phyloP scores from a whole-genome alignment of 805 yeast genomes.

The Nakazawaea pomicola region DNA sequence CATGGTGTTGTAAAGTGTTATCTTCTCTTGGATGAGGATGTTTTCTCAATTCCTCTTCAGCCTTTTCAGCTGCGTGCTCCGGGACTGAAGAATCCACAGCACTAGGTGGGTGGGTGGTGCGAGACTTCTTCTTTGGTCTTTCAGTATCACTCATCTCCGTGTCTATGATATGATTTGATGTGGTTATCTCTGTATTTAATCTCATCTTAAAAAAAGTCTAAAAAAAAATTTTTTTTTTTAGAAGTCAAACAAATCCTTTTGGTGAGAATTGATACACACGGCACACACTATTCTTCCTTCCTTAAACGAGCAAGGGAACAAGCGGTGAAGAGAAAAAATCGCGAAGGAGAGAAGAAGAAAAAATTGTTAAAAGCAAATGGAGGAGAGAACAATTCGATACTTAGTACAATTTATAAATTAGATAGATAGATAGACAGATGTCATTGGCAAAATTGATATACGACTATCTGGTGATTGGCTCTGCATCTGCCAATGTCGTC shows the following conservation, averaged over 20 bases:
- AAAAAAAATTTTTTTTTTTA: conserved; percentile 1
- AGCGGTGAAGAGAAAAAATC: not conserved
- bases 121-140: conserved; percentile 45
- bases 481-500: conserved; percentile 24
- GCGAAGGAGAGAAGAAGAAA: not conserved
- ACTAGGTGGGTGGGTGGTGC: conserved; percentile 21
- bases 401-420: too few species aligned
- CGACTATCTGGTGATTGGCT: conserved; percentile 21
- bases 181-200: not conserved
- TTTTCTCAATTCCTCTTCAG: conserved; percentile 45
- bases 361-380: not conserved
- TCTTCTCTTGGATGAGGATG: conserved; percentile 41
- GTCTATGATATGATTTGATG: not conserved
- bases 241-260: too few species aligned
- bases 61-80: conserved; percentile 62
- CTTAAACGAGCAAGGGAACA: not conserved
- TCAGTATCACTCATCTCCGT: conserved; percentile 24
- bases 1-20: conserved; percentile 45
- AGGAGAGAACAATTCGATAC: not conserved
- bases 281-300: too few species aligned
- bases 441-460: conserved; percentile 19
- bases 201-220: conserved; percentile 1
- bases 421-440: too few species aligned
- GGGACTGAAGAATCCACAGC: conserved; percentile 48
- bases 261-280: too few species aligned